Evolutionary conservation across 768 basidiomycete genomes (phyloP), one percentile per base, ranked within the genome.

Genomic region (Chlorophyllum brunneum): DNA sequence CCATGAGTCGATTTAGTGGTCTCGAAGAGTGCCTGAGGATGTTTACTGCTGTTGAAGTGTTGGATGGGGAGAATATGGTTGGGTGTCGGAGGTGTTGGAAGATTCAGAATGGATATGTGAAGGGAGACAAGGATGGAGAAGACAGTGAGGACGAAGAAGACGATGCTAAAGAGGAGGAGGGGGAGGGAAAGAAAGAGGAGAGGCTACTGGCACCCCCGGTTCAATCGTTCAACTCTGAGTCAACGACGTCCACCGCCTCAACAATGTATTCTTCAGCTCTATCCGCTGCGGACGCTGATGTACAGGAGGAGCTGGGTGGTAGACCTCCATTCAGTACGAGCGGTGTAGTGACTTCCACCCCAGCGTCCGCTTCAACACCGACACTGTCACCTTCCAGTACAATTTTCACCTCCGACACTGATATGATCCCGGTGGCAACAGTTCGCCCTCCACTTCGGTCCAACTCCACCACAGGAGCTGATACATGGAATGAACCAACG

Each of bases 1-100:
- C 75, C 55, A 63, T 70, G 46, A 74, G 70, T 20, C 75, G 78
- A 37, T 70, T 83, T 9, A 74, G 79, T 5, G 80, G 83, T 0
- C 71, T 86, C 23, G 88, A 90, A 60, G 92, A 94, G 51, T 92
- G 89, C 57, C 67, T 95, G 54, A 76, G 83, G 56, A 76, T 88
- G 71, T 98, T 98, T 69, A 97, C 94, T 0, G 78, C 86, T 3
- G 94, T 97, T n/a, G 95, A 98, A 61, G 80, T 91, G 5, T 70
- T 98, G 29, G 90, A 97, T 59, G 92, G 92, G 0, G 95, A 97
- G 60, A 97, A 98, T 60, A 87, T 85, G 72, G 94, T 97, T 48
- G 93, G 93, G 0, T 98, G 95, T 65, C 79, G 87, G 57, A 78
- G 86, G 46, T 98, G 95, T 69, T 98, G 95, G 95, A 94, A 92